Evolutionary conservation across 805 yeast genomes (phyloP).

Genomic region (Sporopachydermia quercuum): DNA sequence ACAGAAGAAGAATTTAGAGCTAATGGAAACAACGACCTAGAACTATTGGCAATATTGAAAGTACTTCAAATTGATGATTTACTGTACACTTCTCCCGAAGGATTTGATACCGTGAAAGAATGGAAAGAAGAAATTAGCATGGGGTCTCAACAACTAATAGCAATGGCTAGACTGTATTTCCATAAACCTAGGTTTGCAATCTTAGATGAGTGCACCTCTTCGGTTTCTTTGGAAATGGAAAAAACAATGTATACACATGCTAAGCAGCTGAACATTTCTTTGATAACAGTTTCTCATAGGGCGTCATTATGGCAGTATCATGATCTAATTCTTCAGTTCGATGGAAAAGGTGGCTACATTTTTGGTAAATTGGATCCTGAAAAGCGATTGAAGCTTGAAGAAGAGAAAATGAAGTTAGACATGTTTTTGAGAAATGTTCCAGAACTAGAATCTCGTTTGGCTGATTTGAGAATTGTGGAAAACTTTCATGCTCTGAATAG

Average conservation of each 20-base stretch:
- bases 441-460: conserved; percentile 46
- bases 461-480: conserved; percentile 42
- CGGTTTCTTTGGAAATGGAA: conserved; percentile 84
- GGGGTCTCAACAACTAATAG: conserved; percentile 88
- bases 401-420: conserved; percentile 61
- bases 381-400: conserved; percentile 58
- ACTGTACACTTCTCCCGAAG: conserved; percentile 23
- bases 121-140: conserved; percentile 84
- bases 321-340: conserved; percentile 65
- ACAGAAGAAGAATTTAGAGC: conserved; percentile 39
- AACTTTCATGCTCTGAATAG: conserved; percentile 14
- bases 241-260: conserved; percentile 80
- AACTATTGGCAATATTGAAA: conserved; percentile 15
- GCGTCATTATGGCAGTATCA: conserved; percentile 91
- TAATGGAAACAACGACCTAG: conserved; percentile 20
- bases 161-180: conserved; percentile 84
- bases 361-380: conserved; percentile 56
- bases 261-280: conserved; percentile 60
- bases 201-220: conserved; percentile 89
- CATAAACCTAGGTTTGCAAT: conserved; percentile 91
- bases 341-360: conserved; percentile 63
- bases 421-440: conserved; percentile 58
- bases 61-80: conserved; percentile 18
- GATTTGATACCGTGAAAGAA: conserved; percentile 53
- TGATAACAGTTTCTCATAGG: conserved; percentile 83